These are phyloP conservation scores for Tetrahymena thermophila DNA, from an alignment of 73 alveolate genomes.

Conservation along the genomic window DNA sequence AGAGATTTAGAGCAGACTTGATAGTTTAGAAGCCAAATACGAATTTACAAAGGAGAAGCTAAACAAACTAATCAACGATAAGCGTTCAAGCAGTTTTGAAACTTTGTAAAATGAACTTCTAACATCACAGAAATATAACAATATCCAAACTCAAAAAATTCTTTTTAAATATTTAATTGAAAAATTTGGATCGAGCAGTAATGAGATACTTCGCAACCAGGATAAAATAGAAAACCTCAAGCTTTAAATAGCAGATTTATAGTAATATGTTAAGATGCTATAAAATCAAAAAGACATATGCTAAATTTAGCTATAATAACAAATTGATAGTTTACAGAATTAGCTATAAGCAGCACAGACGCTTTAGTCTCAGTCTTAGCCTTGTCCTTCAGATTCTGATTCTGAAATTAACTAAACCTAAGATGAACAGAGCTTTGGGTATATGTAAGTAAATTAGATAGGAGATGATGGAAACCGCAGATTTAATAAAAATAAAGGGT, in stretches of 20 bases:
- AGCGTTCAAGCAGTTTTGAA: constrained; percentile 9
- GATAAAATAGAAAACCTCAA: neutral
- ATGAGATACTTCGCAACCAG: neutral
- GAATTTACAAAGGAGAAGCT: constrained; percentile 31
- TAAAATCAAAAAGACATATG: neutral
- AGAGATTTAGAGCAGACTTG: constrained; percentile 30
- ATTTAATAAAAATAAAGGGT: neutral
- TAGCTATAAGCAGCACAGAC: neutral
- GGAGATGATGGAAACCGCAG: neutral
- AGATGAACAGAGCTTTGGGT: neutral
- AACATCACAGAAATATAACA: constrained; percentile 7
- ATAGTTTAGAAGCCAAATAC: constrained; percentile 50
- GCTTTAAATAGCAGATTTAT: neutral
- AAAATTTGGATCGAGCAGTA: neutral
- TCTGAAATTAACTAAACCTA: neutral
- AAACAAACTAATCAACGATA: constrained; percentile 3
- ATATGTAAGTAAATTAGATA: neutral
- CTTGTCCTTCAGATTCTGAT: neutral
- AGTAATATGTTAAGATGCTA: neutral
- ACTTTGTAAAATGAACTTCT: constrained; percentile 20
- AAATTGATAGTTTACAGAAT: neutral
- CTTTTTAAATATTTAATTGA: neutral
- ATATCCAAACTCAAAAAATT: neutral
- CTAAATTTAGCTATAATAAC: neutral
- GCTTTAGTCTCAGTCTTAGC: neutral